These are phyloP conservation scores for Nicotiana paniculata DNA, from an alignment of 257 asterid species.

Conservation along the genomic window DNA sequence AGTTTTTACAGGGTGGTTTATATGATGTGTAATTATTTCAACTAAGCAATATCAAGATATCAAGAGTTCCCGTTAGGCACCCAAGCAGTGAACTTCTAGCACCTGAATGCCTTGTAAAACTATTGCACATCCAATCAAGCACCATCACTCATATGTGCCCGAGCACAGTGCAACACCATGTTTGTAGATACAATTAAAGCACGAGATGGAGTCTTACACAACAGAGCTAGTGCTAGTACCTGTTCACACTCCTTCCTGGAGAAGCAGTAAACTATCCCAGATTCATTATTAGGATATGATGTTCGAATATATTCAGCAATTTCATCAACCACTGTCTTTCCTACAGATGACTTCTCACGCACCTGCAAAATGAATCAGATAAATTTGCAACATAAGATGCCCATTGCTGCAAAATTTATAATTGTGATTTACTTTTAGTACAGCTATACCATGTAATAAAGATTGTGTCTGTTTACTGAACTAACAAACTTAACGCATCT, in stretches of 20 bases:
- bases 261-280: slow-evolving; percentile 97
- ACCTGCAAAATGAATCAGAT: slow-evolving; percentile 41
- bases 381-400: background rate
- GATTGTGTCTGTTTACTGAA: slow-evolving; percentile 93
- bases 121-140: background rate
- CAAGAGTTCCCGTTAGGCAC: background rate
- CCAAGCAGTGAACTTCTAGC: background rate
- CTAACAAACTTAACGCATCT: slow-evolving; percentile 77
- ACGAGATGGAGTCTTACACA: background rate
- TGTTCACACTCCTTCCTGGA: slow-evolving; percentile 98
- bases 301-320: slow-evolving; percentile 71
- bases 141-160: background rate
- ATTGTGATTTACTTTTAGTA: background rate
- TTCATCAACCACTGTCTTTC: slow-evolving; percentile 64
- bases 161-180: background rate
- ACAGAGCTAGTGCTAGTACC: slow-evolving; percentile 31
- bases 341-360: slow-evolving; percentile 78
- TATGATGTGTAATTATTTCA: background rate
- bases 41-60: background rate
- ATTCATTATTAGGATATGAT: slow-evolving; percentile 82
- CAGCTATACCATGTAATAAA: slow-evolving; percentile 72
- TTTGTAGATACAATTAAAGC: background rate
- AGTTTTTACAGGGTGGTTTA: background rate
- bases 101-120: background rate
- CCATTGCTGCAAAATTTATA: background rate